Conservation (phyloP, 75 land plant species). For the Picea sitchensis region DNA sequence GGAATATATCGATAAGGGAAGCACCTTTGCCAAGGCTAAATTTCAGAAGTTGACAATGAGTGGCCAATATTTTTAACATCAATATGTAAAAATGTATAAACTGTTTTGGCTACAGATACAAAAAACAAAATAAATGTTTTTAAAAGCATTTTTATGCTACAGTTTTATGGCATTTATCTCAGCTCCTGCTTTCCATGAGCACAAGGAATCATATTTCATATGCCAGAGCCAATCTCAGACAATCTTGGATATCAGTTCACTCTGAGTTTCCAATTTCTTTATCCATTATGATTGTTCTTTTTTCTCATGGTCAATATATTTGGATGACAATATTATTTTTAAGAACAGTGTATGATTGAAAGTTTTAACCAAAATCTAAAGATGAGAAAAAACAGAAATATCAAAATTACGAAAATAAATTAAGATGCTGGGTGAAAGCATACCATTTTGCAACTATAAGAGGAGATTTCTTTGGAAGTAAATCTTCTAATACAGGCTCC, state of each 20-base stretch:
- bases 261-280: background rate
- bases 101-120: too few species aligned
- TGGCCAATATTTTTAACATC: too few species aligned
- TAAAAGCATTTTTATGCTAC: too few species aligned
- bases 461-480: conserved; percentile 95
- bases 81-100: too few species aligned
- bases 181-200: background rate
- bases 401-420: conserved; percentile 10
- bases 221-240: too few species aligned
- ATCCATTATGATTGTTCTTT: background rate
- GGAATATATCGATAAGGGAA: too few species aligned
- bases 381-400: background rate
- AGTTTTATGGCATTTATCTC: background rate
- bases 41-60: too few species aligned
- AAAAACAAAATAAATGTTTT: too few species aligned
- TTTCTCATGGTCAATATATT: background rate
- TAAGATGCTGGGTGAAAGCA: background rate
- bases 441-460: conserved; percentile 96
- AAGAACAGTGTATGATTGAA: background rate
- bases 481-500: conserved; percentile 88
- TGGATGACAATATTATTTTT: background rate
- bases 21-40: too few species aligned
- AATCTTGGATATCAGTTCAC: background rate
- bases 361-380: background rate
- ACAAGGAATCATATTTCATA: background rate